Conservation (phyloP, 225 moss, liverwort and hornwort genomes). For the Climacium dendroides region DNA sequence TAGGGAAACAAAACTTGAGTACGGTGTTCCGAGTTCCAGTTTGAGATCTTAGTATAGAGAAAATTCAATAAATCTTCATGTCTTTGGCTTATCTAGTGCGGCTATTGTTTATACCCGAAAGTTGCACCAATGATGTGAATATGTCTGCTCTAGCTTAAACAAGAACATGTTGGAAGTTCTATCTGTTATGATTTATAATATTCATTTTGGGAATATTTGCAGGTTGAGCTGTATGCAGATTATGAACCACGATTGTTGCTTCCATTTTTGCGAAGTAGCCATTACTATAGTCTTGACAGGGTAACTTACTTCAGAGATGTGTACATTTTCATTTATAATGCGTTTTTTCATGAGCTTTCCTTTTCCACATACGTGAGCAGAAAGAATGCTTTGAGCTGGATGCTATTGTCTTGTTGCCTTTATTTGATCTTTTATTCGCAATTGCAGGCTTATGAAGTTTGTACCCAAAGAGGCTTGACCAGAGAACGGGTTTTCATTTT, state of each 20-base stretch:
- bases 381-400: background rate
- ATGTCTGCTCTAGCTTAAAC: background rate
- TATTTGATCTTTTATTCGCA: background rate
- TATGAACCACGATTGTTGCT: constrained; percentile 91
- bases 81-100: background rate
- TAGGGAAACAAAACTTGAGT: background rate
- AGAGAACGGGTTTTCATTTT: constrained; percentile 84
- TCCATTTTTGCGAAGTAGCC: constrained; percentile 95
- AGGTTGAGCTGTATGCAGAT: constrained; percentile 97
- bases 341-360: background rate
- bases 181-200: background rate
- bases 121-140: background rate
- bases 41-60: background rate
- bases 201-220: background rate
- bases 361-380: background rate
- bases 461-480: constrained; percentile 70
- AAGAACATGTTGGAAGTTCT: background rate
- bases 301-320: constrained; percentile 27
- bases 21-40: background rate
- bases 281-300: constrained; percentile 77
- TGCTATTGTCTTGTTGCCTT: background rate
- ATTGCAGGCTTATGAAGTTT: constrained; percentile 90
- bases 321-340: background rate
- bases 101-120: background rate
- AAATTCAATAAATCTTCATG: background rate